phyloP scores from a whole-genome alignment of 495 filamentous ascomycete species.

The Daldinia concentrica region DNA sequence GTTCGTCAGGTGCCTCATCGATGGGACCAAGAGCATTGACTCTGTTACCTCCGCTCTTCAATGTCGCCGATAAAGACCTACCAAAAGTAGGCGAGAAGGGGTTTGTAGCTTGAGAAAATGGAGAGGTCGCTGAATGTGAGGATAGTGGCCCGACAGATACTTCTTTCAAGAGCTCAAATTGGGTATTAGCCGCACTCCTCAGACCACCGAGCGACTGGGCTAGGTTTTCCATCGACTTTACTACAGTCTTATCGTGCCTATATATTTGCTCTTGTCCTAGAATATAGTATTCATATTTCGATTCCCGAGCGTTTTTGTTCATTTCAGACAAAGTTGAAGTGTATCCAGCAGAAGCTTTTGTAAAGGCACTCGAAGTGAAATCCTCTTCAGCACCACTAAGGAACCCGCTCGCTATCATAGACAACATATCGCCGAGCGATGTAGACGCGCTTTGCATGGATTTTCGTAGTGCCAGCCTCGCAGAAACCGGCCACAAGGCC shows the following conservation, averaged over 20 bases:
- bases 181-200: constrained; percentile 86
- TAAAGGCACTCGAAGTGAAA: constrained; percentile 68
- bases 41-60: constrained; percentile 45
- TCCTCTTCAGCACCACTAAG: constrained; percentile 86
- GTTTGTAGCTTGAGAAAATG: constrained; percentile 47
- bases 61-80: constrained; percentile 46
- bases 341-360: constrained; percentile 72
- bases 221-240: constrained; percentile 85
- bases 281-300: constrained; percentile 90
- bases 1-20: constrained; percentile 72
- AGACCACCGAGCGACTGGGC: constrained; percentile 91
- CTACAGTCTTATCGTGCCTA: constrained; percentile 77
- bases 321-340: constrained; percentile 74
- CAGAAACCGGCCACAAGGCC: constrained; percentile 81
- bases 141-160: constrained; percentile 45
- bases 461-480: constrained; percentile 75
- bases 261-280: constrained; percentile 85
- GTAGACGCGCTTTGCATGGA: constrained; percentile 79
- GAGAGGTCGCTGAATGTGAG: constrained; percentile 7
- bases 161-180: constrained; percentile 83
- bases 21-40: constrained; percentile 65
- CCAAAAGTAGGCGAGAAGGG: constrained; percentile 46
- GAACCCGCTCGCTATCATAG: constrained; percentile 84
- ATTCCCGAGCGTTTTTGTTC: constrained; percentile 82
- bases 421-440: constrained; percentile 81